Percentiles rank a stretch among this genome's conserved stretches.
Evolutionary conservation across 2,329 filamentous ascomycete genomes (phyloP).

Genomic region (Microsporum ferrugineum): DNA sequence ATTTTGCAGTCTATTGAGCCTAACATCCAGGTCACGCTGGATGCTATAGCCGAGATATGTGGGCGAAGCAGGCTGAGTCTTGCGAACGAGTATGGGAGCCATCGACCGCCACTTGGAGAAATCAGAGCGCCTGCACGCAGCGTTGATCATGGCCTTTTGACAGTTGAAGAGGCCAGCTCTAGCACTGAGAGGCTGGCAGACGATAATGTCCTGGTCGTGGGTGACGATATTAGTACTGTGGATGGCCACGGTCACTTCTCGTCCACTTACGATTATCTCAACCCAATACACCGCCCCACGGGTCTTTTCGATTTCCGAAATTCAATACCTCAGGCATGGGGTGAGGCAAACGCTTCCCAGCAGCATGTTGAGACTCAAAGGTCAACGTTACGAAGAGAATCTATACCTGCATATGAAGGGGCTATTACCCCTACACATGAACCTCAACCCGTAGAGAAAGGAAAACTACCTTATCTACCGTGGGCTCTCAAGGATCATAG

Average conservation of each 20-base stretch:
- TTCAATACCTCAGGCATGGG: constrained; percentile 13
- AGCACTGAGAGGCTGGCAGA: constrained; percentile 27
- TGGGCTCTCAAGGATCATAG: constrained; percentile 23
- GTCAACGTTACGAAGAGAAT: background rate
- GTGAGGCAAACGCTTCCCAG: constrained; percentile 10
- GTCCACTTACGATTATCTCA: constrained; percentile 29
- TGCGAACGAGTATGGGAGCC: constrained; percentile 51
- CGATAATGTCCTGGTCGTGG: constrained; percentile 28
- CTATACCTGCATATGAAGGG: background rate
- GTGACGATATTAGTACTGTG: constrained; percentile 29
- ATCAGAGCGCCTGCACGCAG: constrained; percentile 32
- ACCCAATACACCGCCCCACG: constrained; percentile 22
- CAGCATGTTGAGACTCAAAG: constrained; percentile 8
- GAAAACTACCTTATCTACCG: constrained; percentile 5
- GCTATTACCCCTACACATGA: constrained; percentile 10
- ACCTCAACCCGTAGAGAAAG: constrained; percentile 5
- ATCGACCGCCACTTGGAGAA: constrained; percentile 50
- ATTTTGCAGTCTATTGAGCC: constrained; percentile 47
- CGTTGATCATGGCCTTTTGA: constrained; percentile 22
- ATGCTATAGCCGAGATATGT: constrained; percentile 53
- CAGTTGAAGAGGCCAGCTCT: constrained; percentile 35
- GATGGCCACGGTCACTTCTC: constrained; percentile 28
- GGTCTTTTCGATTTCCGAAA: constrained; percentile 16
- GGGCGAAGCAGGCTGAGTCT: constrained; percentile 50
- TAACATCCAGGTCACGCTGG: constrained; percentile 47